A percentile compares a stretch with the other conserved stretches of the same genome.
Conservation (phyloP, 1,139 yeast genomes). For the Diutina sp. region DNA sequence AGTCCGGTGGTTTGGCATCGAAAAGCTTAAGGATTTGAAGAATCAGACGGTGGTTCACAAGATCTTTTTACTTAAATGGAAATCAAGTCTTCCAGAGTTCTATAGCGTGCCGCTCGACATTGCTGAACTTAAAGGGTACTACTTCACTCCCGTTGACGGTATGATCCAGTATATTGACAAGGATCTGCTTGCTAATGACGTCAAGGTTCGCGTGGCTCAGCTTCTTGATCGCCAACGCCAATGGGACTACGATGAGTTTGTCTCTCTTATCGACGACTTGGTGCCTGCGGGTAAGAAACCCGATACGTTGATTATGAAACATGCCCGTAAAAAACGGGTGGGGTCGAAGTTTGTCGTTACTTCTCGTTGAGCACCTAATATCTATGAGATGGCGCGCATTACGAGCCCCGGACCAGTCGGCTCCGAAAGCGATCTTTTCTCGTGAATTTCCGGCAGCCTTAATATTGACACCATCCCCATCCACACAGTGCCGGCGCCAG, state of each 20-base stretch:
- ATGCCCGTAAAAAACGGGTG: slow-evolving; percentile 50
- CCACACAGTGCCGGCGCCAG: neutral
- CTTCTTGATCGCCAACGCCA: slow-evolving; percentile 45
- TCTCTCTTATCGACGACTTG: slow-evolving; percentile 51
- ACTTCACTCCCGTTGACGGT: slow-evolving; percentile 29
- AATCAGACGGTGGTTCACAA: slow-evolving; percentile 15
- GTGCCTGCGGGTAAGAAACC: slow-evolving; percentile 44
- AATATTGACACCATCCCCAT: neutral
- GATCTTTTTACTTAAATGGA: slow-evolving; percentile 53
- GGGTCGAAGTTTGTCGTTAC: slow-evolving; percentile 22
- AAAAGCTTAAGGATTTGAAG: slow-evolving; percentile 29
- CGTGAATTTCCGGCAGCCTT: neutral
- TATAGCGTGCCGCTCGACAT: slow-evolving; percentile 45
- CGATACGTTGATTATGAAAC: slow-evolving; percentile 65
- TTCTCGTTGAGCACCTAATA: slow-evolving; percentile 4
- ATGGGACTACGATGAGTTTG: slow-evolving; percentile 67
- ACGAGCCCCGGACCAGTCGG: neutral
- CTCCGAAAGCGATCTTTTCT: neutral
- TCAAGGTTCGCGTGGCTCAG: slow-evolving; percentile 42
- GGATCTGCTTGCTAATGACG: slow-evolving; percentile 33
- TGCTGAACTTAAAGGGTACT: slow-evolving; percentile 40
- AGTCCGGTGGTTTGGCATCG: slow-evolving; percentile 49
- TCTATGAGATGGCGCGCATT: neutral
- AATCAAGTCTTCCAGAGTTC: slow-evolving; percentile 51
- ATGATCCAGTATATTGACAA: slow-evolving; percentile 41